Evolutionary conservation across 352 stramenopile species (phyloP).

Genomic region (Pythium phragmitis): DNA sequence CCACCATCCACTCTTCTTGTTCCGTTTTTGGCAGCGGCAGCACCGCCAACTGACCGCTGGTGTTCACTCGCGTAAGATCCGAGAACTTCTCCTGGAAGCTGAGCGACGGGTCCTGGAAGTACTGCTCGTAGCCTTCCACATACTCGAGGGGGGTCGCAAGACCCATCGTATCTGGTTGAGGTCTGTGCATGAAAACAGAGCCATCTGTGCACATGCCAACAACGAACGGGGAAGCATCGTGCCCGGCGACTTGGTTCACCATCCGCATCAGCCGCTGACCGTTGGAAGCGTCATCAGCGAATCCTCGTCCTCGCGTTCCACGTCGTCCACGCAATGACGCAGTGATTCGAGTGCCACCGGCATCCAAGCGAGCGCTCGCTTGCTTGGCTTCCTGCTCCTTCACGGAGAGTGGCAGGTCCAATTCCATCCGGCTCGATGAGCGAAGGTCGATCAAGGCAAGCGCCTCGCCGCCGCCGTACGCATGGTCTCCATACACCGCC

Average conservation of each 20-base stretch:
- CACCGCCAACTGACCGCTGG: constrained; percentile 60
- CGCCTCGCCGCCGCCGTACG: constrained; percentile 67
- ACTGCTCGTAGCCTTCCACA: constrained; percentile 79
- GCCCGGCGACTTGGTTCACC: constrained; percentile 63
- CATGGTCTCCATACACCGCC: constrained; percentile 68
- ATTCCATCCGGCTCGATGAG: constrained; percentile 55
- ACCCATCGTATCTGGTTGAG: constrained; percentile 40
- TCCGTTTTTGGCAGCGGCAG: constrained; percentile 51
- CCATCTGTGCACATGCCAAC: constrained; percentile 84
- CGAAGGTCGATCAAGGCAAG: constrained; percentile 68
- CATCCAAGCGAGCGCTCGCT: constrained; percentile 1
- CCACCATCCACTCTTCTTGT: constrained; percentile 75
- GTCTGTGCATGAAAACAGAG: constrained; percentile 75
- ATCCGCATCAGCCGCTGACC: constrained; percentile 68
- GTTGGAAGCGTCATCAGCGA: constrained; percentile 40
- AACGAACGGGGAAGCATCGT: constrained; percentile 59
- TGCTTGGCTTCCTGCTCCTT: constrained; percentile 48
- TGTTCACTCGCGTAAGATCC: constrained; percentile 75
- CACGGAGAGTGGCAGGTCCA: constrained; percentile 63
- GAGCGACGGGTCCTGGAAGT: constrained; percentile 76
- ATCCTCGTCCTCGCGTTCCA: constrained; percentile 32
- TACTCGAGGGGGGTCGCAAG: constrained; percentile 69
- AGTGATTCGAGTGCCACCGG: constrained; percentile 22
- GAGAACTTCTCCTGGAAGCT: constrained; percentile 76
- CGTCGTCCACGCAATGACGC: constrained; percentile 22